These are phyloP conservation scores for Incumbomyces lentus DNA, from an alignment of 2,329 filamentous ascomycete genomes.

Conservation along the genomic window DNA sequence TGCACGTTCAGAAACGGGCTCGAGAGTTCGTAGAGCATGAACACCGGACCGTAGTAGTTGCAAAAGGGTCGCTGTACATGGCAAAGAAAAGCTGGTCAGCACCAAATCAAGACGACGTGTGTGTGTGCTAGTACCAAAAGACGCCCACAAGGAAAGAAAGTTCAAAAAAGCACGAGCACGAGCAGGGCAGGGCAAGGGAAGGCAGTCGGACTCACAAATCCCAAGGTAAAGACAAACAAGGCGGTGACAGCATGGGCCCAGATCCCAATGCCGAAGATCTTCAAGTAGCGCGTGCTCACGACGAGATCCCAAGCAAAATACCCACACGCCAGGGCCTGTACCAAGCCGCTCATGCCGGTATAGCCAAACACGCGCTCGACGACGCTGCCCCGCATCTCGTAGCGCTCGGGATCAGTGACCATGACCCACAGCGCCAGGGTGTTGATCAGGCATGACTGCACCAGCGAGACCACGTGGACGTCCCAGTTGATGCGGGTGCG, in stretches of 20 bases:
- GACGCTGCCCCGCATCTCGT: constrained; percentile 37
- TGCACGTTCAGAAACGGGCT: constrained; percentile 58
- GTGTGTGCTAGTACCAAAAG: too few relatives aligned
- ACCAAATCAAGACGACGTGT: constrained; percentile 4
- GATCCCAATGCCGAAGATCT: constrained; percentile 52
- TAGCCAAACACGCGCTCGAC: constrained; percentile 50
- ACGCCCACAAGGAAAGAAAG: too few relatives aligned
- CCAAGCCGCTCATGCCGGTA: constrained; percentile 47
- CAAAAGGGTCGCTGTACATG: constrained; percentile 51
- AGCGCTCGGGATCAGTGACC: constrained; percentile 45
- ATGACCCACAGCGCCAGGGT: constrained; percentile 49
- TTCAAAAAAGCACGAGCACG: background rate
- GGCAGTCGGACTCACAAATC: constrained; percentile 46
- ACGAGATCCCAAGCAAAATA: constrained; percentile 57
- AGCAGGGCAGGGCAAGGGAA: background rate
- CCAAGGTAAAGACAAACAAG: constrained; percentile 50
- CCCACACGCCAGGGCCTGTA: constrained; percentile 50
- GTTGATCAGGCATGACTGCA: constrained; percentile 50
- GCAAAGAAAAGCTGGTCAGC: constrained; percentile 1
- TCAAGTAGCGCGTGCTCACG: constrained; percentile 44
- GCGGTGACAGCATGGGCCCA: constrained; percentile 52
- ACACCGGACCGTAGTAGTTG: constrained; percentile 54
- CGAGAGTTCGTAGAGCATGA: constrained; percentile 59
- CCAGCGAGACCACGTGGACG: constrained; percentile 53
- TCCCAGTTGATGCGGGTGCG: constrained; percentile 57